phyloP scores from a whole-genome alignment of 345 rosid genomes.

The Rhizophora mangle region DNA sequence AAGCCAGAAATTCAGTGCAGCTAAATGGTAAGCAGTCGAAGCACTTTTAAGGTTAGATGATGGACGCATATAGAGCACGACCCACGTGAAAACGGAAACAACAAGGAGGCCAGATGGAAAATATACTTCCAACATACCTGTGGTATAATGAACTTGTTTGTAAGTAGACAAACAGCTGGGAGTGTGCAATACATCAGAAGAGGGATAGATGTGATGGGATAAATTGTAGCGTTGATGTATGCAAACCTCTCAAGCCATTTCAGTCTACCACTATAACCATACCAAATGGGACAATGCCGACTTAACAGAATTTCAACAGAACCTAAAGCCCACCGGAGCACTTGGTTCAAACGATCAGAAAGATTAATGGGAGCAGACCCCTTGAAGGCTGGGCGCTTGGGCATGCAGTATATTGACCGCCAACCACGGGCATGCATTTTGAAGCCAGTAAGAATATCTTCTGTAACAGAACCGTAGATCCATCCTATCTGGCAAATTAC shows the following conservation, averaged over 20 bases:
- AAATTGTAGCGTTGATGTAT: slow-evolving; percentile 79
- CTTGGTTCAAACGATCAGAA: slow-evolving; percentile 94
- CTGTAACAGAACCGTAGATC: slow-evolving; percentile 96
- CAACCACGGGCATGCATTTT: slow-evolving; percentile 99
- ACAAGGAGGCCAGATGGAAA: background rate
- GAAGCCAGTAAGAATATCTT: slow-evolving; percentile 96
- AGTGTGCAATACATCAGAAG: slow-evolving; percentile 82
- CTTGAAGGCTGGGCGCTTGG: slow-evolving; percentile 78
- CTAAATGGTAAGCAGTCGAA: background rate
- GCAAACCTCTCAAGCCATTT: slow-evolving; percentile 93
- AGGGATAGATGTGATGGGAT: slow-evolving; percentile 85
- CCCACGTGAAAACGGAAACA: background rate
- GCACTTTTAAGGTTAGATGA: background rate
- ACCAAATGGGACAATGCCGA: slow-evolving; percentile 95
- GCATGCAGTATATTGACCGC: slow-evolving; percentile 95
- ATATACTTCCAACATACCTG: slow-evolving; percentile 45
- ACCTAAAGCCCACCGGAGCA: slow-evolving; percentile 94
- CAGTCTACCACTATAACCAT: slow-evolving; percentile 78
- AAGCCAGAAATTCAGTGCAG: slow-evolving; percentile 3
- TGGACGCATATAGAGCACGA: no score
- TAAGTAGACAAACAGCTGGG: slow-evolving; percentile 88
- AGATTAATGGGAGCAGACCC: slow-evolving; percentile 98
- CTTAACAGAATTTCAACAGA: slow-evolving; percentile 91
- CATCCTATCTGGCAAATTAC: slow-evolving; percentile 75
- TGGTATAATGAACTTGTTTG: slow-evolving; percentile 92